Percentiles rank a stretch among this genome's conserved stretches.
phyloP scores from a whole-genome alignment of 2,329 filamentous ascomycete species.

The Hymenoscyphus scutula region DNA sequence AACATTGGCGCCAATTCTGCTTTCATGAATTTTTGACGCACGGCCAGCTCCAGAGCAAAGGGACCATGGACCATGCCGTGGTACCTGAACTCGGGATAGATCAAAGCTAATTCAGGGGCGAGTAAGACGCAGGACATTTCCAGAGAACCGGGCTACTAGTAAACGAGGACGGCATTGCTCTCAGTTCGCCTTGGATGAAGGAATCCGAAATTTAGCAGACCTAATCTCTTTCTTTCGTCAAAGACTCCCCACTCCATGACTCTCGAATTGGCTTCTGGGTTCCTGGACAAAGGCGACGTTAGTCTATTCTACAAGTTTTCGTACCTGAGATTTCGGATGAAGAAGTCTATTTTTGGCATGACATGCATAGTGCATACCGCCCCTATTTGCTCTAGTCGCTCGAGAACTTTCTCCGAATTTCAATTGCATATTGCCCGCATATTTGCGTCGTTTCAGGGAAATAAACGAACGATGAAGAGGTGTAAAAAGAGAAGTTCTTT shows the following conservation, averaged over 20 bases:
- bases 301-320: not conserved
- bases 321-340: slow-evolving; percentile 1
- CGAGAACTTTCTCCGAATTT: not conserved
- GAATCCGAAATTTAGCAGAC: too few species aligned
- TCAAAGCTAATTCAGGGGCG: not conserved
- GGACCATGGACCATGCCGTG: not conserved
- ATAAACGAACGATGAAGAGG: not conserved
- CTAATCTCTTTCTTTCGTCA: too few species aligned
- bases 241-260: not conserved
- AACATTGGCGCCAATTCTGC: not conserved
- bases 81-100: not conserved
- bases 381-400: not conserved
- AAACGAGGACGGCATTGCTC: too few species aligned
- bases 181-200: too few species aligned
- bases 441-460: not conserved
- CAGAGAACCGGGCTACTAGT: not conserved
- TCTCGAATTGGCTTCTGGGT: not conserved
- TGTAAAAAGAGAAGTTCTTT: not conserved
- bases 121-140: not conserved
- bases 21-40: not conserved
- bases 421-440: not conserved
- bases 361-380: not conserved
- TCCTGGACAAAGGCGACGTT: not conserved
- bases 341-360: not conserved
- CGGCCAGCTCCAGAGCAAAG: not conserved